Percentiles rank a stretch among this genome's conserved stretches.
These are phyloP conservation scores for Cryptococcus amylolentus DNA, from an alignment of 1,284 basidiomycete genomes.

Conservation along the genomic window DNA sequence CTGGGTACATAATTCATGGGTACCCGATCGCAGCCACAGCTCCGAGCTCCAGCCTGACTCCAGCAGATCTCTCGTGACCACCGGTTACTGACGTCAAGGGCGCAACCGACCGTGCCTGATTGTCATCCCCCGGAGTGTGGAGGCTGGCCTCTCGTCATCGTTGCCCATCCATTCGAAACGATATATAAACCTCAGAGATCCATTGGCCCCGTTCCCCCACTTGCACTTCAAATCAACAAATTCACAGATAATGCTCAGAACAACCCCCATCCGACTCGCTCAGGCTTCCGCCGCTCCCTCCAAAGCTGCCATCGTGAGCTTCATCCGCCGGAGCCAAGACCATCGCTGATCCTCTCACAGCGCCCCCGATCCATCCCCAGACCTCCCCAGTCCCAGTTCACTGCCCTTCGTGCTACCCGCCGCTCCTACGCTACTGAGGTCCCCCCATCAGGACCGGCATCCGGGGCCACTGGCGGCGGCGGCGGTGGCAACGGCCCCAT, in stretches of 20 bases:
- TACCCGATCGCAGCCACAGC: too few species aligned
- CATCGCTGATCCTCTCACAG: background rate
- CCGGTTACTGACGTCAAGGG: too few species aligned
- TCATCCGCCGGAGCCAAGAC: background rate
- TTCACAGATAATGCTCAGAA: conserved; percentile 11
- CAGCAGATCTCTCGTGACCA: too few species aligned
- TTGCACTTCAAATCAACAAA: background rate
- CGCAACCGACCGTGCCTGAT: too few species aligned
- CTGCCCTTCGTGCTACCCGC: conserved; percentile 2
- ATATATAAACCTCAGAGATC: background rate
- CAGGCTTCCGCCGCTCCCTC: conserved; percentile 2
- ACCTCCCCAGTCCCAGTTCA: background rate
- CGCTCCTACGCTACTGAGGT: conserved; percentile 14
- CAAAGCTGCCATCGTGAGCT: conserved; percentile 1
- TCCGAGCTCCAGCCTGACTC: too few species aligned
- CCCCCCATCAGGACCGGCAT: conserved; percentile 1
- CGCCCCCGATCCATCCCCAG: conserved; percentile 6
- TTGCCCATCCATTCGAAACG: too few species aligned
- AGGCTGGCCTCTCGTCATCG: too few species aligned
- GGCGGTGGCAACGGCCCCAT: conserved; percentile 21
- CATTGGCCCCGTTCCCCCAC: background rate
- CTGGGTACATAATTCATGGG: too few species aligned
- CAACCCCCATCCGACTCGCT: conserved; percentile 15
- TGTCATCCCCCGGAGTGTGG: too few species aligned
- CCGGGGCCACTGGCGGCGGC: conserved; percentile 1